phyloP scores from a whole-genome alignment of 2,329 filamentous ascomycete genomes.

The Trichothecium roseum region DNA sequence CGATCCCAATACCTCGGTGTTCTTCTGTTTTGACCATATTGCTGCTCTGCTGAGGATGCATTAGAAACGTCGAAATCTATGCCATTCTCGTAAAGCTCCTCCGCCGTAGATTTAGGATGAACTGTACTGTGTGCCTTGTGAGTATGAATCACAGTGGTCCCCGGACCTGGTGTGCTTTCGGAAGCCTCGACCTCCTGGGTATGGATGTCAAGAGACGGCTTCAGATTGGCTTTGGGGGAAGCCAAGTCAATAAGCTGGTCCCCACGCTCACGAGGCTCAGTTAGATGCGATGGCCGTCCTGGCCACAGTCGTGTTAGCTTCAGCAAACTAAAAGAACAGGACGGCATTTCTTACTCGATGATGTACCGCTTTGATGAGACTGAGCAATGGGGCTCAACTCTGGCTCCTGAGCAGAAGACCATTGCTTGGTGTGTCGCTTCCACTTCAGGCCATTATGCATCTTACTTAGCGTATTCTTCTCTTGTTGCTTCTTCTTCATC shows the following conservation, averaged over 20 bases:
- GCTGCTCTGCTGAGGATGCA: slow-evolving; percentile 2
- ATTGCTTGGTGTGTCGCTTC: slow-evolving; percentile 34
- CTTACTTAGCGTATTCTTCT: slow-evolving; percentile 4
- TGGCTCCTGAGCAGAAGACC: slow-evolving; percentile 41
- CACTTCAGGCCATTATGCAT: slow-evolving; percentile 21
- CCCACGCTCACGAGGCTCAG: slow-evolving; percentile 1
- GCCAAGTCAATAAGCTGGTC: slow-evolving; percentile 8
- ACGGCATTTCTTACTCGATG: slow-evolving; percentile 13
- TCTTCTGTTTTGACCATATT: not conserved
- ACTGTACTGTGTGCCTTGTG: slow-evolving; percentile 14
- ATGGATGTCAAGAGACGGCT: not conserved
- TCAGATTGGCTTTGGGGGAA: slow-evolving; percentile 1
- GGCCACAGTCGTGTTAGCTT: slow-evolving; percentile 1
- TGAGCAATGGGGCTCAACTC: slow-evolving; percentile 37
- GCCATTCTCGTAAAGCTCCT: slow-evolving; percentile 21
- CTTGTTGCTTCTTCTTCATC: slow-evolving; percentile 14
- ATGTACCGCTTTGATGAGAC: slow-evolving; percentile 20
- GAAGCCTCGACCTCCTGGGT: slow-evolving; percentile 1
- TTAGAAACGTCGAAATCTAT: slow-evolving; percentile 15
- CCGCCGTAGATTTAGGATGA: slow-evolving; percentile 8
- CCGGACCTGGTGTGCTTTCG: slow-evolving; percentile 15
- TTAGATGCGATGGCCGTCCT: not conserved
- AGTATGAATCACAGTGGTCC: slow-evolving; percentile 27
- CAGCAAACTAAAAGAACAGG: slow-evolving; percentile 3
- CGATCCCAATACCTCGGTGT: not conserved